Evolutionary conservation across 257 asterid species (phyloP).

Genomic region (Scutellaria baicalensis): DNA sequence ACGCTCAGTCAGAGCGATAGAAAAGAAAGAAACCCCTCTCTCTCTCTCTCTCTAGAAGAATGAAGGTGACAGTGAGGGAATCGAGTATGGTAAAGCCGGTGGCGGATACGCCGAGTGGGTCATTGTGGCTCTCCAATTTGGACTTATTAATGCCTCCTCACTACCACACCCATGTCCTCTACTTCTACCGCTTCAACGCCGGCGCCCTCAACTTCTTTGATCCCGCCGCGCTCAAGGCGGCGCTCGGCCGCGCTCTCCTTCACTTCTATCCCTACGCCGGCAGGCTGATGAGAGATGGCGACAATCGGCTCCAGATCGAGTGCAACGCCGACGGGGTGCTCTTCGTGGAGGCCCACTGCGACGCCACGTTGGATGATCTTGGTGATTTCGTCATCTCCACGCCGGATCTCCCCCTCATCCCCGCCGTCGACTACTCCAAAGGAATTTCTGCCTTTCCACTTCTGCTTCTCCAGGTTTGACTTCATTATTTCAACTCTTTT

Average conservation of each 20-base stretch:
- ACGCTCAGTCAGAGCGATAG: neutral
- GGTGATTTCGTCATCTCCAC: slow-evolving; percentile 47
- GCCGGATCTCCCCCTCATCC: slow-evolving; percentile 46
- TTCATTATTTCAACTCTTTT: too few species aligned
- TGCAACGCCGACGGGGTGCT: slow-evolving; percentile 60
- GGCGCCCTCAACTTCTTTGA: slow-evolving; percentile 38
- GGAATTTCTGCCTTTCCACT: slow-evolving; percentile 46
- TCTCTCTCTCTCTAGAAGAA: neutral
- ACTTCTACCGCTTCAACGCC: slow-evolving; percentile 37
- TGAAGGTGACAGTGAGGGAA: neutral
- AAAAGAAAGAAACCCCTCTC: neutral
- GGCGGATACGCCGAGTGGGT: slow-evolving; percentile 26
- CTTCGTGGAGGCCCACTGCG: slow-evolving; percentile 54
- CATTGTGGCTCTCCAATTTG: slow-evolving; percentile 54
- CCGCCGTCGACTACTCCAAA: slow-evolving; percentile 48
- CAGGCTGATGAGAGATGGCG: slow-evolving; percentile 30
- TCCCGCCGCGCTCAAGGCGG: slow-evolving; percentile 34
- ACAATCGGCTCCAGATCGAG: slow-evolving; percentile 47
- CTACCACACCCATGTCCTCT: slow-evolving; percentile 37
- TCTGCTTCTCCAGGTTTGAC: slow-evolving; percentile 54
- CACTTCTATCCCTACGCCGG: slow-evolving; percentile 65
- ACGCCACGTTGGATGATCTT: slow-evolving; percentile 37
- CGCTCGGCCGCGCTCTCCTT: slow-evolving; percentile 45
- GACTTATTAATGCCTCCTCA: slow-evolving; percentile 33
- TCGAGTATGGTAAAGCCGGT: slow-evolving; percentile 42